Base-by-base conservation (phyloP, 768 basidiomycete species). In the Lactifluus pinguis region DNA sequence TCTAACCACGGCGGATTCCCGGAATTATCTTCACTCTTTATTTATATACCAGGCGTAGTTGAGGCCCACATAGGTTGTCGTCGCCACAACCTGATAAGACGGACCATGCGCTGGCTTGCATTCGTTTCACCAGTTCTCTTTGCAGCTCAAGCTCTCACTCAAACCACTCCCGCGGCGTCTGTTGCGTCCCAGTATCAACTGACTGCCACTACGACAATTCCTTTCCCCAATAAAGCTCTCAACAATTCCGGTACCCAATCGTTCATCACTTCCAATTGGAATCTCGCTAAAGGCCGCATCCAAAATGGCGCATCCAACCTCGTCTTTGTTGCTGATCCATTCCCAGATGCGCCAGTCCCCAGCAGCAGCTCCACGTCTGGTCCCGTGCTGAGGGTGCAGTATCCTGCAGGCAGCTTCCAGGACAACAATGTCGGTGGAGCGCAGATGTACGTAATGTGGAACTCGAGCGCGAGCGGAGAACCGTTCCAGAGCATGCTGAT, bases 401-500 rank as follows among this genome's bases (percentile, higher is more conserved):
- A 90, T 67, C 80, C 83, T 2, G 74, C 74, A 38, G 82, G 80
- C 13, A 81, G 79, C 67, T 87, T 80, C 72, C 81, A 80, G 10
- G 78, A 81, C 66, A 73, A 76, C 54, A 79, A 79, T 14, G 8
- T 0, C 7, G 83, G 87, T 50, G 88, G 89, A 2, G 76, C 80
- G 32, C 87, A 91, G 67, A 83, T 86, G 65, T 82, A 80, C 67
- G 79, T 81, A 64, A 70, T 86, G 5, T 89, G 86, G 84, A 86
- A 89, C 64, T 74, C 78, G 7, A 77, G 79, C 2, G 79, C 78
- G 7, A 77, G 79, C 2, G 79, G 82, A 60, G 78, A 77, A 4
- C 71, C 73, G 19, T 88, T 87, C 66, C 74, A 81, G 62, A 80
- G 83, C 45, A 86, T 90, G 86, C 70, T 88, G 57, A 70, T 89